Percentiles rank a stretch among this genome's conserved stretches.
Conservation (phyloP, 805 yeast genomes). For the Metschnikowia arizonensis region DNA sequence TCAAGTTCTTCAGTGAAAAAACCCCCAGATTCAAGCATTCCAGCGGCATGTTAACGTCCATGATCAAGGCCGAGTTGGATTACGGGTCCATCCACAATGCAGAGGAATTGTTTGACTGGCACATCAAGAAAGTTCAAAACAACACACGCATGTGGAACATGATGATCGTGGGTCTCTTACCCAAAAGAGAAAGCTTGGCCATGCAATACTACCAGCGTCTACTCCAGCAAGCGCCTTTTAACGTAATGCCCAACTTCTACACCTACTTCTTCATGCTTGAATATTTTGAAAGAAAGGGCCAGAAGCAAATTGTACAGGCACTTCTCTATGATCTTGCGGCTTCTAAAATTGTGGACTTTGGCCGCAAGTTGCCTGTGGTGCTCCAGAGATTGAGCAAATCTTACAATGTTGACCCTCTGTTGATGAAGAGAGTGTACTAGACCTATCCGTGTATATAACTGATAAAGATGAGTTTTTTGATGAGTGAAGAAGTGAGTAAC, state of each 20-base stretch:
- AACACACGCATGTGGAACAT: slow-evolving; percentile 40
- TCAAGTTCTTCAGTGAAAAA: slow-evolving; percentile 37
- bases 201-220: slow-evolving; percentile 37
- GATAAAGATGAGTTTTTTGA: no score
- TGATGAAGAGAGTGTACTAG: slow-evolving; percentile 9
- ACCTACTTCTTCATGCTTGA: slow-evolving; percentile 47
- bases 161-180: slow-evolving; percentile 31
- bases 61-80: slow-evolving; percentile 46
- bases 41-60: slow-evolving; percentile 38
- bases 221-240: slow-evolving; percentile 21
- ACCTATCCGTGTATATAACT: neutral
- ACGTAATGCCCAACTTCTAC: slow-evolving; percentile 43
- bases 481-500: no score
- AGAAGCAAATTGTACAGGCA: slow-evolving; percentile 29
- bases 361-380: slow-evolving; percentile 37
- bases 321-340: slow-evolving; percentile 38
- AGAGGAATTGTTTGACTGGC: slow-evolving; percentile 31
- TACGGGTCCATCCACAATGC: slow-evolving; percentile 34
- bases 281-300: slow-evolving; percentile 32
- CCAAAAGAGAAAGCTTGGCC: slow-evolving; percentile 36
- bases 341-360: slow-evolving; percentile 29
- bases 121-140: slow-evolving; percentile 32
- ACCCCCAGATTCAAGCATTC: slow-evolving; percentile 25
- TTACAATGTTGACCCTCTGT: slow-evolving; percentile 18
- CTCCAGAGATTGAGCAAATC: slow-evolving; percentile 20